A percentile compares a stretch with the other conserved stretches of the same genome.
Evolutionary conservation across 768 basidiomycete genomes (phyloP).

Genomic region (Sporobolomyces pararoseus): DNA sequence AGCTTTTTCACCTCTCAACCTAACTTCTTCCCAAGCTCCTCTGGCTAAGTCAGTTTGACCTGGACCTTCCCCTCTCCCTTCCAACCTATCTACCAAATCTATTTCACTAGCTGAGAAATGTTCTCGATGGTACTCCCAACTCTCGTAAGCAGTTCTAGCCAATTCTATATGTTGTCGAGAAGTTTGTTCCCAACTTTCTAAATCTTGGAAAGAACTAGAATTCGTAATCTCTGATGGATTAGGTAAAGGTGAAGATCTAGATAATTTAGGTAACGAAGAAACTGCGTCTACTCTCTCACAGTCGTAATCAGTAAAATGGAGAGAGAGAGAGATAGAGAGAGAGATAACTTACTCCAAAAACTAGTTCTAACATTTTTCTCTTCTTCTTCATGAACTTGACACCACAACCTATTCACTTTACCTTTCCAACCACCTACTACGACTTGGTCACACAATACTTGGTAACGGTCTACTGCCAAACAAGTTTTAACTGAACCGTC

Average conservation of each 20-base stretch:
- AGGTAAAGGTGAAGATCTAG: slow-evolving; percentile 21
- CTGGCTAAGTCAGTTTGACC: slow-evolving; percentile 15
- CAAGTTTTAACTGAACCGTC: slow-evolving; percentile 35
- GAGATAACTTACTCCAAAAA: slow-evolving; percentile 29
- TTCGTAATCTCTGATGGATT: slow-evolving; percentile 22
- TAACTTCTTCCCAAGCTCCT: slow-evolving; percentile 37
- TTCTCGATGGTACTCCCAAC: slow-evolving; percentile 33
- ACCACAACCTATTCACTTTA: slow-evolving; percentile 34
- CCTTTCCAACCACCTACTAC: slow-evolving; percentile 41
- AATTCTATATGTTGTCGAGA: slow-evolving; percentile 23
- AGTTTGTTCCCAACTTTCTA: slow-evolving; percentile 33
- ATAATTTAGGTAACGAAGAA: slow-evolving; percentile 31
- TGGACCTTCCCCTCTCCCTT: slow-evolving; percentile 32
- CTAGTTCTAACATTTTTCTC: slow-evolving; percentile 26
- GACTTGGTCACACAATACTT: slow-evolving; percentile 30
- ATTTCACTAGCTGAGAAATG: slow-evolving; percentile 32
- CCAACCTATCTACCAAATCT: slow-evolving; percentile 33
- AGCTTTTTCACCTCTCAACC: slow-evolving; percentile 32
- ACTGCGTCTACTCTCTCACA: slow-evolving; percentile 21
- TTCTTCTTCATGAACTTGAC: slow-evolving; percentile 35
- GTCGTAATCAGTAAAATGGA: background rate
- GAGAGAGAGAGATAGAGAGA: background rate
- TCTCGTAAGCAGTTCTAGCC: slow-evolving; percentile 27
- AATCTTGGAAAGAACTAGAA: slow-evolving; percentile 22
- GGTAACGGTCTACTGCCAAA: slow-evolving; percentile 33